Base-by-base conservation (phyloP, 768 basidiomycete species). In the Boletus barrowsii region DNA sequence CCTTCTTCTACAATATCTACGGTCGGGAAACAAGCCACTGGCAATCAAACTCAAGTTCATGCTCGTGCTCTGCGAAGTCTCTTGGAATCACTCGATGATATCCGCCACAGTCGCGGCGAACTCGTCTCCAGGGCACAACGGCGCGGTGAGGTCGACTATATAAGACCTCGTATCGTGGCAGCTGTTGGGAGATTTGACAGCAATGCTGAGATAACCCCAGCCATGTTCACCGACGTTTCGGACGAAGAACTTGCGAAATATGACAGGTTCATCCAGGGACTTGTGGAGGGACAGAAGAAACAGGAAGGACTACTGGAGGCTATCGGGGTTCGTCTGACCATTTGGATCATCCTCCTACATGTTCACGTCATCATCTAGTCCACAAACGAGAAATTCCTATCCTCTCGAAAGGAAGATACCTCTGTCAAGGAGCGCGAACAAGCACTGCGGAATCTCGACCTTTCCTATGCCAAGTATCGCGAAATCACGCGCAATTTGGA, bases 401-500 rank as follows among this genome's bases (percentile, higher is more conserved):
- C 83, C 35, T 90, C 90, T 5, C 79, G 93, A 22, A 83, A 79
- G 68, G 88, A 89, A 13, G 93, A 95, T 63, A 80, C 86, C 1
- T 73, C 78, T 11, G 78, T 93, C 15, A 90, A 89, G 62, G 86
- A 86, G 44, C 81, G 97, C 15, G 93, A 96, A 71, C 75, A 80
- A 55, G 89, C 86, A 0, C 71, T 98, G 26, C 91, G 92, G 65
- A 82, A 83, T 13, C 82, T 96, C 41, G 92, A 96, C 58, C 69
- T 87, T 11, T 90, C 94, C 0, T 90, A 90, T 70, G 86, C 86
- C 72, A 93, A 92, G 64, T 97, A 93, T 69, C 77, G 80, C 50
- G 95, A 98, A 67, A 88, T 97, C 14, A 78, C 76, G 3, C 80
- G 82, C 47, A 94, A 98, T 70, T 74, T 97, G 7, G 86, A 90